Conservation (phyloP, 2,329 filamentous ascomycete genomes). For the Diaporthe eres region DNA sequence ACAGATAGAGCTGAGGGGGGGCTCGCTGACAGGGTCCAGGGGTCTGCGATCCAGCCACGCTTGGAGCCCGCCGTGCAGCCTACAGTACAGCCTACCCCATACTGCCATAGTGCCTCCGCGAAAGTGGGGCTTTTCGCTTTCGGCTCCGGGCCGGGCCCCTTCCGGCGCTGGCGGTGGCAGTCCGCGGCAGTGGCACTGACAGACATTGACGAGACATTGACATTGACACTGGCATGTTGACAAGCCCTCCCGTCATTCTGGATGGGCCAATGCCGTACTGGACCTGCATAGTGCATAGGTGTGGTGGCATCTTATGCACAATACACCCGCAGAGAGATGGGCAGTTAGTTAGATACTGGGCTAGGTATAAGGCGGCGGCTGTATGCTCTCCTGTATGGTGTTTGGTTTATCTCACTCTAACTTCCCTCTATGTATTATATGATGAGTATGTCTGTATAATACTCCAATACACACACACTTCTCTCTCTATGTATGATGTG, state of each 20-base stretch:
- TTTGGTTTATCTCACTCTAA: no score
- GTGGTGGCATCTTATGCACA: not conserved
- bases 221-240: slow-evolving; percentile 2
- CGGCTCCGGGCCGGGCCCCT: slow-evolving; percentile 26
- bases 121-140: not conserved
- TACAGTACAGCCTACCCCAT: not conserved
- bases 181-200: slow-evolving; percentile 12
- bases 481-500: not conserved
- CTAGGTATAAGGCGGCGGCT: no score
- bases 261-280: not conserved
- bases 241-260: not conserved
- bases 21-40: slow-evolving; percentile 5
- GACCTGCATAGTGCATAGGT: not conserved
- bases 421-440: no score
- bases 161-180: slow-evolving; percentile 17
- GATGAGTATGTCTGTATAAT: no score
- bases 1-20: not conserved
- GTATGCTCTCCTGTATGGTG: no score
- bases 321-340: not conserved
- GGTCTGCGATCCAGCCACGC: not conserved
- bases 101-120: not conserved
- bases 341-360: not conserved
- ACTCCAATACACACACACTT: not conserved
- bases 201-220: not conserved
- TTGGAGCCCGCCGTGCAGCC: not conserved